Base-by-base conservation (phyloP, 2,329 filamentous ascomycete species). In the Colletotrichum agaves region DNA sequence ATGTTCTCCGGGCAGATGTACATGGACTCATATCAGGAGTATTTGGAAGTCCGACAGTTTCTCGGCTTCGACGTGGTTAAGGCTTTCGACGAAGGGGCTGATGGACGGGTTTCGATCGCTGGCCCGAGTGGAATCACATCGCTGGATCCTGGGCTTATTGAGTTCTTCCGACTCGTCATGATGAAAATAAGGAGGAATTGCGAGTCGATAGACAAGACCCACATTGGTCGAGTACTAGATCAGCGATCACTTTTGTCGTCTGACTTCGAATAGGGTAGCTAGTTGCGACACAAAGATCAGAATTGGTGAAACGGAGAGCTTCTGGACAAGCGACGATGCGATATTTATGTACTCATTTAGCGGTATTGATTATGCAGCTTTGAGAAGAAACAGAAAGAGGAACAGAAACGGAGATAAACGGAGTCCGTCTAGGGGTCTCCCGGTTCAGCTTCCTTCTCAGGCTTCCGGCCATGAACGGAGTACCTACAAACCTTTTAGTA, bases 1-100 rank as follows among this genome's bases (percentile, higher is more conserved):
- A 76, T 93, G 0, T 93, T 93, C 61, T 81, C 91, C 0, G 91
- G 91, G 0, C 88, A 91, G 61, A 80, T 93, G 0, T 93, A 93
- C 71, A 7, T 27, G 27, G 27, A 6, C 79, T 93, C 10, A 75
- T 74, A 0, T 83, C 80, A 77, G 0, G 84, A 91, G 60, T 93
- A 93, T 69, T 69, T 74, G 0, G 74, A 78, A 1, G 73, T 84
- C 0, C 90, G 88, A 67, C 73, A 78, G 1, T 83, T 82, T 44
- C 76, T 92, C 0, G 85, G 88, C 0, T 72, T 91, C 55, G 61
- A 0, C 43, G 62, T 8, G 44, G 68, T 7, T 50, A 63, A 5
- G 72, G 70, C 3, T 71, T 69, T 67, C 0, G 70, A 75, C 0
- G 78, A 80, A 5, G 75, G 82, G 0, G 83, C 82, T 73, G 1